Evolutionary conservation across 768 basidiomycete species (phyloP).

Genomic region (Boletus fagicola): DNA sequence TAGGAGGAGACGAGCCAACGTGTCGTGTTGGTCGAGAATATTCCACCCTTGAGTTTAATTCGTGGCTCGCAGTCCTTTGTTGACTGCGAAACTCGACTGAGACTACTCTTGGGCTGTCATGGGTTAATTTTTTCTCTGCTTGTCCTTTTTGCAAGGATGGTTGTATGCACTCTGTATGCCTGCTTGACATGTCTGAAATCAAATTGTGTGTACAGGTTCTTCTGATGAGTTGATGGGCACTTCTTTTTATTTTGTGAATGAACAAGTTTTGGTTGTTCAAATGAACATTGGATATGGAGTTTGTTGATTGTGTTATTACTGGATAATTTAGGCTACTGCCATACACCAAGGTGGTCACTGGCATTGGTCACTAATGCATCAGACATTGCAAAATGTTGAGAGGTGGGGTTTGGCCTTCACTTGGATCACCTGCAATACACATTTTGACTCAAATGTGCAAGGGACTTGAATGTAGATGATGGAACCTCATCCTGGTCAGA

Average conservation of each 20-base stretch:
- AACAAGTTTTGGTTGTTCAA: too few relatives aligned
- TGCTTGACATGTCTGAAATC: not conserved
- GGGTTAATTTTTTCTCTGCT: conserved; percentile 1
- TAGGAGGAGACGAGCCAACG: conserved; percentile 3
- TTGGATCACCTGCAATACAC: not conserved
- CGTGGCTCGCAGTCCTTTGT: conserved; percentile 18
- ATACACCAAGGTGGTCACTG: too few relatives aligned
- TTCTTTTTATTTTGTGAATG: not conserved
- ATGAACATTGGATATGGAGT: too few relatives aligned
- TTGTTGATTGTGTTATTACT: too few relatives aligned
- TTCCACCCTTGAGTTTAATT: conserved; percentile 24
- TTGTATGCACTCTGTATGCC: not conserved
- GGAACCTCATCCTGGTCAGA: not conserved
- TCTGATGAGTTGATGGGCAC: not conserved
- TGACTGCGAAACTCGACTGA: conserved; percentile 21
- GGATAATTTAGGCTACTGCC: too few relatives aligned
- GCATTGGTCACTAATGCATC: not conserved
- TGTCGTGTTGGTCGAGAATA: not conserved
- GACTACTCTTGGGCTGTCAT: conserved; percentile 25
- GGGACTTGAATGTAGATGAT: not conserved
- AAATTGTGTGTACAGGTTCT: not conserved
- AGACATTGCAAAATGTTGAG: not conserved
- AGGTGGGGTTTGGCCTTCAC: not conserved
- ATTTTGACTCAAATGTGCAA: not conserved
- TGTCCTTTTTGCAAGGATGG: conserved; percentile 8